Percentiles rank a stretch among this genome's conserved stretches.
These are phyloP conservation scores for Ganoderma lucidum DNA, from an alignment of 1,284 basidiomycete species.

Conservation along the genomic window DNA sequence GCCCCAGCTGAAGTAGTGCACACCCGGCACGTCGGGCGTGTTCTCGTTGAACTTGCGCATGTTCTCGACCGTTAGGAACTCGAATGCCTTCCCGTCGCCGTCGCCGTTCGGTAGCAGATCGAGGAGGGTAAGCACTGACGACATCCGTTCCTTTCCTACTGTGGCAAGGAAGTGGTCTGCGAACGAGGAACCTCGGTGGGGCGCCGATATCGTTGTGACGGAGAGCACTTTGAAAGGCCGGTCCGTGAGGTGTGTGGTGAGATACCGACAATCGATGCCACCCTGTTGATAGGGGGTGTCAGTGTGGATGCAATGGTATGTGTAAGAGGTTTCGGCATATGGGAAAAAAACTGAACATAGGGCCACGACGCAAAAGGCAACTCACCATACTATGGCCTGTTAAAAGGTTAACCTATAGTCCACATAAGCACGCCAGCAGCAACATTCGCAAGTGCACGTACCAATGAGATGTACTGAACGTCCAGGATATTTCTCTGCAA, in stretches of 20 bases:
- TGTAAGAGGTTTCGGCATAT: background rate
- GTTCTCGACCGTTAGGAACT: slow-evolving; percentile 83
- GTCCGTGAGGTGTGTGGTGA: slow-evolving; percentile 75
- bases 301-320: slow-evolving; percentile 12
- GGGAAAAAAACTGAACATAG: background rate
- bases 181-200: slow-evolving; percentile 93
- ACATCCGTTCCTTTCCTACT: slow-evolving; percentile 71
- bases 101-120: slow-evolving; percentile 87
- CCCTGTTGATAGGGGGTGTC: slow-evolving; percentile 58
- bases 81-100: slow-evolving; percentile 92
- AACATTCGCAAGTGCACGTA: slow-evolving; percentile 38
- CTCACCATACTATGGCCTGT: slow-evolving; percentile 89
- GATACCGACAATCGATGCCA: slow-evolving; percentile 91
- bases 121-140: slow-evolving; percentile 71
- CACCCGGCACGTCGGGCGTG: slow-evolving; percentile 78
- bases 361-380: slow-evolving; percentile 2
- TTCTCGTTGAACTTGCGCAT: slow-evolving; percentile 91
- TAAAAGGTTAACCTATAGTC: slow-evolving; percentile 33
- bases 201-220: slow-evolving; percentile 93
- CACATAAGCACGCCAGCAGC: slow-evolving; percentile 41
- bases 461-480: slow-evolving; percentile 89
- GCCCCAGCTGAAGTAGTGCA: slow-evolving; percentile 94
- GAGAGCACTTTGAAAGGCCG: slow-evolving; percentile 78
- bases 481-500: slow-evolving; percentile 83
- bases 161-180: slow-evolving; percentile 92